phyloP scores from a whole-genome alignment of 2,329 filamentous ascomycete genomes.

The Paraphaeosphaeria sporulosa region DNA sequence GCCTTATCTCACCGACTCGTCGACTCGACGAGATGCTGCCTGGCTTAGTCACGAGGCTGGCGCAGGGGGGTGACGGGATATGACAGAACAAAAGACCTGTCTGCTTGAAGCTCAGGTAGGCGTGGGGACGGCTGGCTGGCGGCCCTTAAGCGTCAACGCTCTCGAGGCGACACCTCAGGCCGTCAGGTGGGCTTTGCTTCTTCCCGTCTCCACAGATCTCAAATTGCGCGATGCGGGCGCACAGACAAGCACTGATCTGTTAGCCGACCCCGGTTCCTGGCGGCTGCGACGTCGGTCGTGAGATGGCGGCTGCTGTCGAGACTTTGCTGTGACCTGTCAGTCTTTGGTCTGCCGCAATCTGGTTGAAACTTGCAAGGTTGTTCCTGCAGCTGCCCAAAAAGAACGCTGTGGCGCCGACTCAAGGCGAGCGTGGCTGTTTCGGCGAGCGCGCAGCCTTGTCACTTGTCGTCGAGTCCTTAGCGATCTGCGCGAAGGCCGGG shows the following conservation, averaged over 20 bases:
- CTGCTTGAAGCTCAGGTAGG: conserved; percentile 2
- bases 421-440: conserved; percentile 44
- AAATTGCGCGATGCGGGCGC: conserved; percentile 35
- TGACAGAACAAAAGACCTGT: background rate
- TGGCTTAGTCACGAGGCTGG: conserved; percentile 17
- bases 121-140: conserved; percentile 7
- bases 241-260: conserved; percentile 41
- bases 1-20: conserved; percentile 26
- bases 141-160: conserved; percentile 40
- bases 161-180: conserved; percentile 34
- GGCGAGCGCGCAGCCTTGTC: conserved; percentile 38
- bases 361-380: conserved; percentile 46
- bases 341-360: conserved; percentile 38
- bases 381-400: conserved; percentile 44
- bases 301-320: conserved; percentile 29
- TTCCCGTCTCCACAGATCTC: conserved; percentile 50
- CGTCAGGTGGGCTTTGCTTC: conserved; percentile 46
- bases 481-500: conserved; percentile 40
- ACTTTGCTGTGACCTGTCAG: conserved; percentile 45
- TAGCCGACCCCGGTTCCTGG: conserved; percentile 35
- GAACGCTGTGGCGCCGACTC: conserved; percentile 43
- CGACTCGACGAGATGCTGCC: conserved; percentile 19
- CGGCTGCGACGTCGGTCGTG: conserved; percentile 41
- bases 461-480: conserved; percentile 39
- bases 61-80: conserved; percentile 12